Base-by-base conservation (phyloP, 345 rosid genomes). In the Eucalyptus fibrosa region DNA sequence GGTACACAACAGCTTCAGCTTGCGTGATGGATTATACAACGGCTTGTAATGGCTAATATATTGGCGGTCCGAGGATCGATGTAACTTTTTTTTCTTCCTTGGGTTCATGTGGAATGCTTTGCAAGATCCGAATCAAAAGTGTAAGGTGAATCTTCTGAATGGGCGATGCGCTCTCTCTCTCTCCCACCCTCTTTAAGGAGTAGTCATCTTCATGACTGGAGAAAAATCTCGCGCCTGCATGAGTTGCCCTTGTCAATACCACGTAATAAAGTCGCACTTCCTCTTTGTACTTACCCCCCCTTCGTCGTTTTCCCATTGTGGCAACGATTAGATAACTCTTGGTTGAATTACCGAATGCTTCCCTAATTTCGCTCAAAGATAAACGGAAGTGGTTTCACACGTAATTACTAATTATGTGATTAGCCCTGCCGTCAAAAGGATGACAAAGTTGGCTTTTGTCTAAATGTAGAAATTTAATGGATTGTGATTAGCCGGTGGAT, bases 191-290 rank as follows among this genome's bases (percentile, higher is more conserved):
- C 83, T 37, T 6, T 6, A 77, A 77, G 83, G 83, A 77, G 83
- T 77, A 11, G 83, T 77, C 83, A 4, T 40, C 16, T 40, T 21
- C 44, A 86, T 89, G 81, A 86, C 86, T 11, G 83, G 7, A 21
- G 47, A 72, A 69, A 62, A 24, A 80, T 85, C 83, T 28, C 77
- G 90, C 91, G 93, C 94, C 92, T 91, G 94, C 92, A 87, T 92
- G 93, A 90, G 91, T 89, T 92, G 94, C 49, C 92, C 92, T 90
- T 94, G 91, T 92, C 95, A 91, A 87, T 88, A 47, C 59, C 67
- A 88, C 90, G 77, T 87, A 86, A 90, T 88, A 92, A 92, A 90
- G 92, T 37, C 28, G 18, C 56, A 32, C 65, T 40, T 45, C 86
- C 51, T 86, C 37, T 45, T 50, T 28, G 56, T 18, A 49, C 87